Base-by-base conservation (phyloP, 202 grass and related monocot species). In the Bolboschoenoplectus hybrid region DNA sequence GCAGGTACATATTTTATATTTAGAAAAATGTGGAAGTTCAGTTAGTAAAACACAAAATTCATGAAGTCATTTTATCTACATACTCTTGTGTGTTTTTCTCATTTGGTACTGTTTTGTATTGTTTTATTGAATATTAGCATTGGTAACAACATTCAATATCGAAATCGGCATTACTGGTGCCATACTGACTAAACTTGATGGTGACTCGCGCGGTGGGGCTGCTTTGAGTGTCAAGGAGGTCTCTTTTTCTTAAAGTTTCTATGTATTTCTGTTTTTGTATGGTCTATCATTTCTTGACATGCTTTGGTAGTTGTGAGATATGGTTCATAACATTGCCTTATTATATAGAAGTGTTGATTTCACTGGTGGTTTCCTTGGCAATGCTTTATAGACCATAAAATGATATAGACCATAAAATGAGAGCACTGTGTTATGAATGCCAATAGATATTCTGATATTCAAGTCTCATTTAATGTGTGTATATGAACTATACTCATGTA, bases 211-310 rank as follows among this genome's bases (percentile, higher is more conserved):
- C 87, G 97, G 97, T 91, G 97, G 97, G 89, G 97, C 97, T 4
- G 97, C 97, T 88, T 81, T 98, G 46, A 96, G 97, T 88, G 92
- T 98, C 85, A 98, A 94, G 94, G 93, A 98, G 93, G 97, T 98
- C 17, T 81, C n/a, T 85, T 50, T 19, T 67, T 53, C 38, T 16
- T 53, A 45, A 52, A n/a, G 43, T 16, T 80, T 32, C 61, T 55
- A 19, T 32, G 17, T 20, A 44, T 43, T 43, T 88, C 5, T 78
- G 5, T 36, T 68, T 34, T 58, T 69, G 53, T 69, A 34, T 67
- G 68, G 19, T 68, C 35, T 41, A 35, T 52, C 53, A 17, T 76
- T 76, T 79, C 52, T 79, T 41, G 36, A 60, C 75, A 79, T 79
- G 14, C 75, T 60, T 60, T 79, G 35, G 35, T 39, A 57, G 13